Evolutionary conservation across 2,329 filamentous ascomycete species (phyloP), one percentile per base, ranked within the genome.

Genomic region (Drechslerella stenobrocha): DNA sequence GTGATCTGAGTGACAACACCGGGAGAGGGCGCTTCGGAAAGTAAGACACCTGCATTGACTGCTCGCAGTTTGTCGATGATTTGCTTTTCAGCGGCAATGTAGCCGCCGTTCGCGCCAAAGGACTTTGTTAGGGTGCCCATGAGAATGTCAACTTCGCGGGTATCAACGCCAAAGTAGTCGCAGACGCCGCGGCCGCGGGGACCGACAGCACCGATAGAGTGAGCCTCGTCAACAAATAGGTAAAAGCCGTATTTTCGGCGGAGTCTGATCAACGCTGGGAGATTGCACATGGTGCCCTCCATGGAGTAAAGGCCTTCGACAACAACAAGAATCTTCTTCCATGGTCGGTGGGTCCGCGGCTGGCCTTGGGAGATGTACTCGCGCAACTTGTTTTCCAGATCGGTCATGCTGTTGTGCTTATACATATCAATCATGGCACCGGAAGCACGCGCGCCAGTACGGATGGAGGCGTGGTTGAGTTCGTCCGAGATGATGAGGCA

Each of bases 81-180:
- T 73, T 84, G 80, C 78, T 95, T 93, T 69, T 95, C 89, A 15
- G 86, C 91, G 8, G 90, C 89, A 71, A 98, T 83, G 76, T 98
- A 98, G 70, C 93, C 93, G 75, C 93, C 93, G 74, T 98, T 98
- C 72, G 93, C 93, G 73, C 93, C 93, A 73, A 98, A 98, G 0
- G 93, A 97, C 77, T 98, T 98, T 70, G 93, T 98, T 69, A 98
- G 80, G 1, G 93, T 98, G 71, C 93, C 93, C 93, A 98, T 98
- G 52, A 98, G 84, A 74, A 98, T 89, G 76, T 98, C 93, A 34
- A 97, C 85, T 72, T 96, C 87, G 13, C 83, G 79, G 13, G 93
- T 87, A 76, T 96, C 89, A 71, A 97, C 86, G 73, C 87, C 87
- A 74, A 97, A 98, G 79, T 96, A 98, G 76, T 98, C 93, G 77